These are phyloP conservation scores for Isatis lusitanica DNA, from an alignment of 441 rosid species.

Conservation along the genomic window DNA sequence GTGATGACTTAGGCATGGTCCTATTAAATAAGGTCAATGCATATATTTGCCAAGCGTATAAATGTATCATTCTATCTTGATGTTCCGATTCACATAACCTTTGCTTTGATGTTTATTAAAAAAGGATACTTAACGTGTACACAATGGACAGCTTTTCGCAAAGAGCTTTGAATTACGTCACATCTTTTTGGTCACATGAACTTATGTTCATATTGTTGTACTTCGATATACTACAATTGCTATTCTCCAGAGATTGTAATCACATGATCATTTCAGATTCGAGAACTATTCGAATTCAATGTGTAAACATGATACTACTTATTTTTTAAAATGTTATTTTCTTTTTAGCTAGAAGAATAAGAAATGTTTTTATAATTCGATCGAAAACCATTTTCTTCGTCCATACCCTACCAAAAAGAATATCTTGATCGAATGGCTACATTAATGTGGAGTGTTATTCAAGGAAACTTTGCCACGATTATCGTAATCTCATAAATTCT, in stretches of 20 bases:
- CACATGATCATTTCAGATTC: constrained; percentile 16
- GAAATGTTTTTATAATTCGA: neutral
- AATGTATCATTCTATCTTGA: constrained; percentile 10
- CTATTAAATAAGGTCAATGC: neutral
- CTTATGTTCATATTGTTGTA: neutral
- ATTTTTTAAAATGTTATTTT: neutral
- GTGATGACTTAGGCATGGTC: constrained; percentile 19
- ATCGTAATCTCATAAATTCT: constrained; percentile 25
- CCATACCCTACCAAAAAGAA: constrained; percentile 36
- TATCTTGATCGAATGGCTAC: constrained; percentile 13
- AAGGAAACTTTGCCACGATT: constrained; percentile 24
- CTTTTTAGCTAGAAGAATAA: neutral
- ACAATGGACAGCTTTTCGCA: constrained; percentile 10
- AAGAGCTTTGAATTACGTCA: constrained; percentile 8
- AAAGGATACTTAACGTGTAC: constrained; percentile 28
- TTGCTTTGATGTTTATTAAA: constrained; percentile 16
- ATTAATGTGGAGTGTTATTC: constrained; percentile 26
- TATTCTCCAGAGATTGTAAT: constrained; percentile 16
- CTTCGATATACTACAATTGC: neutral
- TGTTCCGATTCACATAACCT: constrained; percentile 17
- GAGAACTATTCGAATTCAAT: neutral
- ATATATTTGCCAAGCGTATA: constrained; percentile 15
- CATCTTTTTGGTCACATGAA: constrained; percentile 15
- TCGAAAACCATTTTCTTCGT: constrained; percentile 15
- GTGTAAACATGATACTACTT: neutral